Percentiles rank a stretch among this genome's conserved stretches.
Evolutionary conservation across 2,329 filamentous ascomycete genomes (phyloP).

Genomic region (Colletotrichum eleusines): DNA sequence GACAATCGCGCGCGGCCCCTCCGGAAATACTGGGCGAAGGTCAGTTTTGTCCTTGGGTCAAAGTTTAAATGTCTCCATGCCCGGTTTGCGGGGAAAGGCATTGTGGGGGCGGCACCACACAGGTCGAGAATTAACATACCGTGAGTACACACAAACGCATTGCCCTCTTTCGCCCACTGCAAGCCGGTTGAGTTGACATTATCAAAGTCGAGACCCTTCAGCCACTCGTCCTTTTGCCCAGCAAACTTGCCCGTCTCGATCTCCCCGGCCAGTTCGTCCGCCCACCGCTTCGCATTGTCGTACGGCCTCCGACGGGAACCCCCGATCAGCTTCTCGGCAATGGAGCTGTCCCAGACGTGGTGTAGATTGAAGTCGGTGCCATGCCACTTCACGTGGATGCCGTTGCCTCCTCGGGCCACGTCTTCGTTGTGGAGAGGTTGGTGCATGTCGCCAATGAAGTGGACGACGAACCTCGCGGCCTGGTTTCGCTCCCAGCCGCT

Average conservation of each 20-base stretch:
- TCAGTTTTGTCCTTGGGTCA: not conserved
- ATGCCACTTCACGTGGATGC: conserved; percentile 73
- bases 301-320: conserved; percentile 64
- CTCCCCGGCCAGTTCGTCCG: conserved; percentile 64
- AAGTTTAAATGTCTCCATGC: not conserved
- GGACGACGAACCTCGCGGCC: conserved; percentile 74
- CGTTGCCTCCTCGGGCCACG: conserved; percentile 74
- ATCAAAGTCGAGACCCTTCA: conserved; percentile 66
- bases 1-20: conserved; percentile 68
- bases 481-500: conserved; percentile 62
- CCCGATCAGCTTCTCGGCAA: conserved; percentile 74
- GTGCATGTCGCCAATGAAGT: conserved; percentile 79
- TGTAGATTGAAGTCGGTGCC: conserved; percentile 73
- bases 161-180: conserved; percentile 73
- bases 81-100: not conserved
- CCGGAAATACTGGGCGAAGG: conserved; percentile 65
- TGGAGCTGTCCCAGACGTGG: conserved; percentile 79
- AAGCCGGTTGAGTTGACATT: conserved; percentile 68
- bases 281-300: conserved; percentile 66
- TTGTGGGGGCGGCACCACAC: not conserved
- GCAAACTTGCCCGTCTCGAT: conserved; percentile 69
- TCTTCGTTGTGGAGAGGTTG: conserved; percentile 77
- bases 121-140: conserved; percentile 56
- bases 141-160: conserved; percentile 71
- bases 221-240: conserved; percentile 64